A percentile compares a stretch with the other conserved stretches of the same genome.
These are phyloP conservation scores for Mucor circinelloides DNA, from an alignment of 371 early-diverging fungal genomes.

Conservation along the genomic window DNA sequence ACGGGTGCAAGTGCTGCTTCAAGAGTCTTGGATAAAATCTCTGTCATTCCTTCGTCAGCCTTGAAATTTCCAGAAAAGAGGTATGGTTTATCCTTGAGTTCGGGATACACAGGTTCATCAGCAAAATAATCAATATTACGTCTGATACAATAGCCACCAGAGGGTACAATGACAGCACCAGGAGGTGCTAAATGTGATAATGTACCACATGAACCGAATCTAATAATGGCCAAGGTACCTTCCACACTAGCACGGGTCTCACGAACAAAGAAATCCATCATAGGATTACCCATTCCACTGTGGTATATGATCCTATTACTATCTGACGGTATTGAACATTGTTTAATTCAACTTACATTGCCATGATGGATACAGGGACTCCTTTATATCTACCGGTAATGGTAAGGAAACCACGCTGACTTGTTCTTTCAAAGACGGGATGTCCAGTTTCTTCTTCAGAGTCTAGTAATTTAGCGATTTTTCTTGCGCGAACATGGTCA, in stretches of 20 bases:
- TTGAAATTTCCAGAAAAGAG: slow-evolving; percentile 61
- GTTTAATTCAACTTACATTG: slow-evolving; percentile 61
- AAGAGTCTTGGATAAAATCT: slow-evolving; percentile 42
- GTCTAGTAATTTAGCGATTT: slow-evolving; percentile 68
- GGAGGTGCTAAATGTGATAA: slow-evolving; percentile 58
- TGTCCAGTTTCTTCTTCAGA: slow-evolving; percentile 53
- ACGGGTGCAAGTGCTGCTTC: slow-evolving; percentile 29
- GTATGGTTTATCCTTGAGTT: slow-evolving; percentile 60
- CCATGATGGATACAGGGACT: slow-evolving; percentile 83
- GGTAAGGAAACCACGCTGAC: slow-evolving; percentile 89
- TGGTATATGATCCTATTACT: not conserved
- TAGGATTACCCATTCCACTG: slow-evolving; percentile 77
- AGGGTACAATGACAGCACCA: slow-evolving; percentile 81
- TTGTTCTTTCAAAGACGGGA: slow-evolving; percentile 58
- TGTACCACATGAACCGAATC: slow-evolving; percentile 93
- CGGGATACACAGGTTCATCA: slow-evolving; percentile 32
- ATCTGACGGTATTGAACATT: not conserved
- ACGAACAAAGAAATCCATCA: slow-evolving; percentile 95
- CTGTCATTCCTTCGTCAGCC: slow-evolving; percentile 66
- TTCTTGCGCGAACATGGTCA: slow-evolving; percentile 79
- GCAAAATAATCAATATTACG: slow-evolving; percentile 82
- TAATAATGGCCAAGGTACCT: slow-evolving; percentile 82
- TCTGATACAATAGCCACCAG: slow-evolving; percentile 70
- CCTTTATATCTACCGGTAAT: slow-evolving; percentile 88
- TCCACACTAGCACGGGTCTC: slow-evolving; percentile 85